Conservation (phyloP, 2,329 filamentous ascomycete species). For the Whalleya microplaca region DNA sequence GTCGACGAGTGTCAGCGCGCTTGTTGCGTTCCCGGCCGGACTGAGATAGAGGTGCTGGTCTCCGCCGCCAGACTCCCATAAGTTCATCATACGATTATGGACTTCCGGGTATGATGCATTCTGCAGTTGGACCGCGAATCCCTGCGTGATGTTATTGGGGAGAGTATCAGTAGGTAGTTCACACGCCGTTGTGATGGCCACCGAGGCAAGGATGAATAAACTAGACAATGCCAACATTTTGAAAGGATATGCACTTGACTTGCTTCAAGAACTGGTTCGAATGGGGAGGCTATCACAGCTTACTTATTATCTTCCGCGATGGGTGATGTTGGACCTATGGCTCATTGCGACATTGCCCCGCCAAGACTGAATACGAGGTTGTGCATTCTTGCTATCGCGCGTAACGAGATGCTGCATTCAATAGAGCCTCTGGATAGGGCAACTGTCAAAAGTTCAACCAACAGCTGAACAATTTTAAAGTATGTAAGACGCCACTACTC, state of each 20-base stretch:
- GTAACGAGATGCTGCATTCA: background rate
- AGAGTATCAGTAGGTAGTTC: conserved; percentile 34
- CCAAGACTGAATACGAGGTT: conserved; percentile 24
- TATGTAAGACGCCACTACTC: background rate
- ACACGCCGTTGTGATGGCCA: conserved; percentile 32
- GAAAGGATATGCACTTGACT: background rate
- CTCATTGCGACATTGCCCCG: background rate
- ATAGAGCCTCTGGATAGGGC: background rate
- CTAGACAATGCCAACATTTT: background rate
- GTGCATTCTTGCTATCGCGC: conserved; percentile 1
- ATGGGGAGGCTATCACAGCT: background rate
- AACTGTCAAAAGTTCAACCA: background rate
- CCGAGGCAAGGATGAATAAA: conserved; percentile 16
- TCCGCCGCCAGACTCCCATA: conserved; percentile 44
- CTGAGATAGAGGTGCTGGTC: conserved; percentile 45
- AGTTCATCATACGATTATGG: conserved; percentile 42
- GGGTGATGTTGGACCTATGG: background rate
- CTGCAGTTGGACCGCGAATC: conserved; percentile 43
- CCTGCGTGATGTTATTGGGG: conserved; percentile 38
- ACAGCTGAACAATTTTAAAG: background rate
- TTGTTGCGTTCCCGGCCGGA: conserved; percentile 42
- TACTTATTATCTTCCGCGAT: background rate
- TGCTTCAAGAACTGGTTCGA: background rate
- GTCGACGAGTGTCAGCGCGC: conserved; percentile 42
- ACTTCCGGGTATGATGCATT: conserved; percentile 41